phyloP scores from a whole-genome alignment of 2,329 filamentous ascomycete genomes.

The Colletotrichum tropicicola region DNA sequence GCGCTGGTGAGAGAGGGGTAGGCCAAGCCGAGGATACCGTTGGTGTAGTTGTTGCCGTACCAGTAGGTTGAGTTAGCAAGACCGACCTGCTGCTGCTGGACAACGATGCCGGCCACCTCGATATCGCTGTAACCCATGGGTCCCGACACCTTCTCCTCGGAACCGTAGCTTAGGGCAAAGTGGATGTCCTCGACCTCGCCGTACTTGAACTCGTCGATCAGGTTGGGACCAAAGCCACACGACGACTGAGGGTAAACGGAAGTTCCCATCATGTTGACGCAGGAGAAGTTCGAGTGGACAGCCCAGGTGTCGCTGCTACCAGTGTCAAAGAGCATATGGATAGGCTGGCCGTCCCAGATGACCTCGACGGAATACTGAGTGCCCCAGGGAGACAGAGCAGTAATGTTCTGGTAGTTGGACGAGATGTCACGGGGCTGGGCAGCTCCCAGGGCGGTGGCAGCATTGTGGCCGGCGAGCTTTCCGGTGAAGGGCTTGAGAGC shows the following conservation, averaged over 20 bases:
- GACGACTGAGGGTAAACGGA: conserved; percentile 36
- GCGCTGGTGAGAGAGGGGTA: conserved; percentile 60
- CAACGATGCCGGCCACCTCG: conserved; percentile 53
- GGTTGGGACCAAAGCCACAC: conserved; percentile 52
- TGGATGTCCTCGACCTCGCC: conserved; percentile 51
- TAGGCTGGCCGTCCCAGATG: conserved; percentile 46
- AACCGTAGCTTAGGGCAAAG: conserved; percentile 56
- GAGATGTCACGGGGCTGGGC: conserved; percentile 26
- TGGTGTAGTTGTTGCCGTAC: conserved; percentile 61
- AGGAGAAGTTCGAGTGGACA: conserved; percentile 49
- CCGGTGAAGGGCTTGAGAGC: conserved; percentile 42
- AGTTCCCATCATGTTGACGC: conserved; percentile 46
- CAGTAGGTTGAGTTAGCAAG: conserved; percentile 60
- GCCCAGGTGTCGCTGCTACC: conserved; percentile 63
- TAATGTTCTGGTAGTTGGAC: conserved; percentile 46
- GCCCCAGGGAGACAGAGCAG: conserved; percentile 45
- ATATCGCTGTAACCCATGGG: conserved; percentile 58
- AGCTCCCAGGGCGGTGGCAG: conserved; percentile 39
- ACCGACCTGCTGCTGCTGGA: conserved; percentile 55
- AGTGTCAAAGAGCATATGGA: conserved; percentile 58
- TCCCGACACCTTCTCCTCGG: conserved; percentile 57
- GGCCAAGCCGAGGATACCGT: conserved; percentile 59
- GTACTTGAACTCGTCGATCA: conserved; percentile 49
- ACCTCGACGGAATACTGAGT: conserved; percentile 54
- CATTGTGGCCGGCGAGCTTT: conserved; percentile 35